Percentiles rank a stretch among this genome's conserved stretches.
Conservation (phyloP, 1,284 basidiomycete genomes). For the Cryptococcus floricola region DNA sequence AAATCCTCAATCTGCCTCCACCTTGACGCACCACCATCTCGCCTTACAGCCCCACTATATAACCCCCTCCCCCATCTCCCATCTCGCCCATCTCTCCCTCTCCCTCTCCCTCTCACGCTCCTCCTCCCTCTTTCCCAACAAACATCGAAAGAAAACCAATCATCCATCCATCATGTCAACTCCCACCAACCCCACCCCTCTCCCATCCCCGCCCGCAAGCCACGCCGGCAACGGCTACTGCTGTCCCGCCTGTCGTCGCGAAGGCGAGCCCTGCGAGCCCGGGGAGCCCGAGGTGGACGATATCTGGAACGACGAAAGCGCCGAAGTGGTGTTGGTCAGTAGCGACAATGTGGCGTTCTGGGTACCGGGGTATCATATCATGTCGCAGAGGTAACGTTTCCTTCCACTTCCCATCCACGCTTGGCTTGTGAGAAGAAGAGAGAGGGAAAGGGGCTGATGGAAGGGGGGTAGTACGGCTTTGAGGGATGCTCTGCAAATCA, state of each 20-base stretch:
- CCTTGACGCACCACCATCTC: not conserved
- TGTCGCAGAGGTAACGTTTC: conserved; percentile 8
- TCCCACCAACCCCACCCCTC: too few relatives aligned
- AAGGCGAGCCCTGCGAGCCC: not conserved
- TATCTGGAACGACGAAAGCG: conserved; percentile 3
- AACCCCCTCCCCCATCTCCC: not conserved
- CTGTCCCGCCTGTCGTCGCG: too few relatives aligned
- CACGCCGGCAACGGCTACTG: too few relatives aligned
- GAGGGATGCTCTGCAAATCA: not conserved
- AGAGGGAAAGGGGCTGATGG: not conserved
- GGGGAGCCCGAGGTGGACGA: conserved; percentile 1
- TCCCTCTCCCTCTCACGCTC: not conserved
- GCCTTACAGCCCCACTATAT: not conserved
- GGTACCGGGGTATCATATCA: conserved; percentile 7
- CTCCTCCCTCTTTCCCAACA: not conserved
- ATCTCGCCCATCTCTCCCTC: not conserved
- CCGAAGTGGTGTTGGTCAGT: conserved; percentile 12
- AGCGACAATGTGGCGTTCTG: conserved; percentile 12
- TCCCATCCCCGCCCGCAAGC: too few relatives aligned
- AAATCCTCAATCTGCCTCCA: not conserved
- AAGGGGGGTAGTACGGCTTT: not conserved
- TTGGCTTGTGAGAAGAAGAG: not conserved
- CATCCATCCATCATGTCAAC: not conserved
- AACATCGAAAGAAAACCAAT: not conserved
- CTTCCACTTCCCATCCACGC: not conserved